Evolutionary conservation across 139 green algal species (phyloP).

Genomic region (Chara braunii): DNA sequence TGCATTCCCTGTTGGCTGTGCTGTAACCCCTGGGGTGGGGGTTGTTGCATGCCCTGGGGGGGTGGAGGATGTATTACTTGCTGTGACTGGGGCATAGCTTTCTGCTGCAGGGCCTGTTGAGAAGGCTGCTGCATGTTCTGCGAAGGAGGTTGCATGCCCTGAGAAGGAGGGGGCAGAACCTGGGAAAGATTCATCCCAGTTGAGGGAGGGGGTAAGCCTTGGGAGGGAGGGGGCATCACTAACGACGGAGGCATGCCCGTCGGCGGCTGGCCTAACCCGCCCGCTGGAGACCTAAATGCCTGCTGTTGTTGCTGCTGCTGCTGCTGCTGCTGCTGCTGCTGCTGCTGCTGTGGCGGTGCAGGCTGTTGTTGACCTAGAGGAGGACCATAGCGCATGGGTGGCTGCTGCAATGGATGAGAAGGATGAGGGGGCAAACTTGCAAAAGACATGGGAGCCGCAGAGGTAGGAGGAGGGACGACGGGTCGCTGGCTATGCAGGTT

Average conservation of each 20-base stretch:
- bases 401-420: background rate
- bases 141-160: background rate
- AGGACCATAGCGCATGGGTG: background rate
- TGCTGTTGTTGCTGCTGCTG: background rate
- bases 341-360: background rate
- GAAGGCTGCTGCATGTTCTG: background rate
- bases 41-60: background rate
- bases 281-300: background rate
- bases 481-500: background rate
- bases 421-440: background rate
- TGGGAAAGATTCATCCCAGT: no score
- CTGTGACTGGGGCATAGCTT: background rate
- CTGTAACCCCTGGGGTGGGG: conserved; percentile 3
- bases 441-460: background rate
- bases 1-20: no score
- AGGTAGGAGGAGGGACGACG: background rate
- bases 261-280: background rate
- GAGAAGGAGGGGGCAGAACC: background rate
- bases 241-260: background rate
- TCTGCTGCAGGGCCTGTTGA: background rate
- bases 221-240: background rate
- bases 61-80: background rate
- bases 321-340: background rate
- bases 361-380: background rate
- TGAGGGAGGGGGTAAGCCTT: background rate